Percentiles rank a stretch among this genome's conserved stretches.
These are phyloP conservation scores for Alternaria ethzedia DNA, from an alignment of 2,329 filamentous ascomycete species.

Conservation along the genomic window DNA sequence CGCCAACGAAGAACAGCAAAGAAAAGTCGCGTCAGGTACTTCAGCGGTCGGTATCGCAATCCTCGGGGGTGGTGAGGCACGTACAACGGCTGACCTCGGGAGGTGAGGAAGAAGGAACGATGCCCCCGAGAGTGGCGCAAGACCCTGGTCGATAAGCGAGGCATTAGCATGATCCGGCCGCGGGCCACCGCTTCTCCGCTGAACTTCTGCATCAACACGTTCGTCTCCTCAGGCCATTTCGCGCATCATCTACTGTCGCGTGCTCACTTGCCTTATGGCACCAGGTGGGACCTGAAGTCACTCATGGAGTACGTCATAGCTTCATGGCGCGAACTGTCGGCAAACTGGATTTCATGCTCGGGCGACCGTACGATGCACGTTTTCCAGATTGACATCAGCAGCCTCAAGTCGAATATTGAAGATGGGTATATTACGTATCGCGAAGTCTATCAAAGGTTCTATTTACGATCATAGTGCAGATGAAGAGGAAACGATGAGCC, in stretches of 20 bases:
- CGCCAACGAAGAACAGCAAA: neutral
- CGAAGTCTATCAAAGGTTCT: neutral
- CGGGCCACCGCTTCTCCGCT: slow-evolving; percentile 1
- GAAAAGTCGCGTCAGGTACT: neutral
- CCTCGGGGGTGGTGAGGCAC: neutral
- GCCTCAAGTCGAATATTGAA: neutral
- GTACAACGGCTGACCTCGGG: neutral
- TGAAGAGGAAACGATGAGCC: neutral
- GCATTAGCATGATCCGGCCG: slow-evolving; percentile 6
- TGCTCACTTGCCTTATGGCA: neutral
- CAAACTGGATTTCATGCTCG: neutral
- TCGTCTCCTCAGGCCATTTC: neutral
- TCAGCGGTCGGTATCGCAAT: neutral
- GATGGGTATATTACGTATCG: neutral
- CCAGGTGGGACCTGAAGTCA: neutral
- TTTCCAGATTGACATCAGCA: neutral
- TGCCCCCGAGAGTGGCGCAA: neutral
- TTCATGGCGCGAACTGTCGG: neutral
- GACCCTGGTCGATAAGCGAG: slow-evolving; percentile 2
- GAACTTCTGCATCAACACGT: slow-evolving; percentile 11
- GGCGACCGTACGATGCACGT: neutral
- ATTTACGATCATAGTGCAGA: neutral
- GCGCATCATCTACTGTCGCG: slow-evolving; percentile 1
- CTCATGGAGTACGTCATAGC: neutral
- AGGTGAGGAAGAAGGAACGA: neutral